A percentile compares a stretch with the other conserved stretches of the same genome.
These are phyloP conservation scores for Saccharomycopsis fodiens DNA, from an alignment of 805 yeast species.

Conservation along the genomic window DNA sequence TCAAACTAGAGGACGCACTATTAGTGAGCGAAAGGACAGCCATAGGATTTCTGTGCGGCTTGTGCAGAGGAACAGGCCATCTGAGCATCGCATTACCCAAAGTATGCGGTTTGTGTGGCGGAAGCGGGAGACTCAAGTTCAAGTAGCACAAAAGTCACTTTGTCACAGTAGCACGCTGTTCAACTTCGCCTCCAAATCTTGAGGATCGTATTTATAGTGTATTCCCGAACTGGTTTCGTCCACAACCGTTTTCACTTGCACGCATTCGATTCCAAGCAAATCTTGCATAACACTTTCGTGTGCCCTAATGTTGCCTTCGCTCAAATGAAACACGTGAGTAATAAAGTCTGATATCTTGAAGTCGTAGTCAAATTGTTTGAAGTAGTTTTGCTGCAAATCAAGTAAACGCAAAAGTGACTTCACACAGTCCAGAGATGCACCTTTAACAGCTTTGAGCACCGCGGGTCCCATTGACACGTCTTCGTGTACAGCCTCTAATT, in stretches of 20 bases:
- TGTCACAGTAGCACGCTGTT: conserved; percentile 2
- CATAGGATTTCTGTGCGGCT: too few species aligned
- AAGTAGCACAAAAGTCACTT: too few species aligned
- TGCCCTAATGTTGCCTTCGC: conserved; percentile 42
- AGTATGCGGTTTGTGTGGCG: too few species aligned
- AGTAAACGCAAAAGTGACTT: conserved; percentile 3
- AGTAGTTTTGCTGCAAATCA: conserved; percentile 2
- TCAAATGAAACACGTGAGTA: conserved; percentile 56
- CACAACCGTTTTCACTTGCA: conserved; percentile 29
- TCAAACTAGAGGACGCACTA: too few species aligned
- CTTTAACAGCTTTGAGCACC: not conserved
- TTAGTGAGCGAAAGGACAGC: too few species aligned
- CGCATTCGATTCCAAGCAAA: conserved; percentile 39
- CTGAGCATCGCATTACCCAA: too few species aligned
- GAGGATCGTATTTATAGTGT: conserved; percentile 29
- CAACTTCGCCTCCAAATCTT: conserved; percentile 32
- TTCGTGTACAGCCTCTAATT: conserved; percentile 20
- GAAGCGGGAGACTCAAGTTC: too few species aligned
- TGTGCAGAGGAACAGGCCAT: too few species aligned
- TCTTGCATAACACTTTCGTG: conserved; percentile 33
- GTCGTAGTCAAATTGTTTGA: not conserved
- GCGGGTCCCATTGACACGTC: not conserved
- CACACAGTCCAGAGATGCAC: conserved; percentile 2
- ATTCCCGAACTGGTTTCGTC: not conserved
- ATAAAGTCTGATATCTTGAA: conserved; percentile 40